These are phyloP conservation scores for Carex littledalei DNA, from an alignment of 176 grass and related monocot genomes.

Conservation along the genomic window DNA sequence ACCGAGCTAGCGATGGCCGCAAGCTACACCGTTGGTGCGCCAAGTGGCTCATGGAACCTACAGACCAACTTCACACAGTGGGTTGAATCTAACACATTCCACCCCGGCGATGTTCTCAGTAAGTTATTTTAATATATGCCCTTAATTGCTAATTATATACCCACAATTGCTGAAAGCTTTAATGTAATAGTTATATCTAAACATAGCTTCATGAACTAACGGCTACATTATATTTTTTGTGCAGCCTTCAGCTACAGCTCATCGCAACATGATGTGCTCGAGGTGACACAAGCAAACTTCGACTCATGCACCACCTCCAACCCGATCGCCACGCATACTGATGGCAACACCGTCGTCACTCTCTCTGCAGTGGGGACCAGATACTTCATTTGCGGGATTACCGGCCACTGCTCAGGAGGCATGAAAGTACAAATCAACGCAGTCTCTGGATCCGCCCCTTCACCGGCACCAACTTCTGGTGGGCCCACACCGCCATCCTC, in stretches of 20 bases:
- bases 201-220: not conserved
- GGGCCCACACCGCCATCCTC: not conserved
- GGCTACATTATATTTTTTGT: not conserved
- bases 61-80: slow-evolving; percentile 53
- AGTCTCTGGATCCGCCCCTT: not conserved
- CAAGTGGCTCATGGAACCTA: slow-evolving; percentile 61
- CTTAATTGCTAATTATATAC: not conserved
- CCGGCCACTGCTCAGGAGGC: slow-evolving; percentile 51
- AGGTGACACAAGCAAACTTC: slow-evolving; percentile 47
- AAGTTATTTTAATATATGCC: not conserved
- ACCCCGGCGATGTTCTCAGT: slow-evolving; percentile 56
- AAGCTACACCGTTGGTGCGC: slow-evolving; percentile 57
- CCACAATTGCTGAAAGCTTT: not conserved
- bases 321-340: slow-evolving; percentile 33
- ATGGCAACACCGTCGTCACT: slow-evolving; percentile 50
- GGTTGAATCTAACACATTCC: slow-evolving; percentile 38
- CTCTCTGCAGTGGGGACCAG: slow-evolving; percentile 36
- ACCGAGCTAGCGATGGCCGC: slow-evolving; percentile 1
- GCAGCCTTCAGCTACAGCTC: slow-evolving; percentile 52
- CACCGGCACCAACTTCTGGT: not conserved
- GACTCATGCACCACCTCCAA: slow-evolving; percentile 39
- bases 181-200: not conserved
- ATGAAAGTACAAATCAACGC: slow-evolving; percentile 62
- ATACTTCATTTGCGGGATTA: slow-evolving; percentile 77
- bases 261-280: slow-evolving; percentile 60